phyloP scores from a whole-genome alignment of 441 rosid genomes.

The Arabidopsis hybrid region DNA sequence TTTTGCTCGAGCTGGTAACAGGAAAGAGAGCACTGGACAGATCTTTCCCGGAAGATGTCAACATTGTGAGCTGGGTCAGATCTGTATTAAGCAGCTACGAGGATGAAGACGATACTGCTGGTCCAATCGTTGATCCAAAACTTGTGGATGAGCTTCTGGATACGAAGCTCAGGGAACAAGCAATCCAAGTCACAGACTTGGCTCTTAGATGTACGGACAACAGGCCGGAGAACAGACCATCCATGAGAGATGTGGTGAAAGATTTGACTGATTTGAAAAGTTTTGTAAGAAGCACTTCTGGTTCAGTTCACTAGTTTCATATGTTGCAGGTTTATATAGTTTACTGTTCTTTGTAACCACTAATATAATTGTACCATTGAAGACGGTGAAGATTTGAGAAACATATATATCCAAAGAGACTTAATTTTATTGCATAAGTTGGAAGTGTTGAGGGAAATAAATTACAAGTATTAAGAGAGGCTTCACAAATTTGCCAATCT shows the following conservation, averaged over 20 bases:
- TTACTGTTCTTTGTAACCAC: conserved; percentile 11
- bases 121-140: conserved; percentile 51
- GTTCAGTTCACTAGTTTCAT: conserved; percentile 46
- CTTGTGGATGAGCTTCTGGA: conserved; percentile 58
- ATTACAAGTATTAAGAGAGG: conserved; percentile 26
- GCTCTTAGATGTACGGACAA: conserved; percentile 65
- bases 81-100: conserved; percentile 49
- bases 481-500: conserved; percentile 17
- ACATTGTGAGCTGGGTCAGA: conserved; percentile 62
- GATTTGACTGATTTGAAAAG: conserved; percentile 49
- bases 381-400: neutral
- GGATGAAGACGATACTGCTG: conserved; percentile 44
- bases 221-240: conserved; percentile 67
- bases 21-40: conserved; percentile 67
- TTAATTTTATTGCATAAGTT: conserved; percentile 16
- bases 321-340: conserved; percentile 10
- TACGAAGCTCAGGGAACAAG: conserved; percentile 56
- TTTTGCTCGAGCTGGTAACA: conserved; percentile 73
- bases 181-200: conserved; percentile 49
- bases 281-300: conserved; percentile 25
- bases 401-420: conserved; percentile 5
- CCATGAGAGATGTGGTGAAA: conserved; percentile 75
- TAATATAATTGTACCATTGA: conserved; percentile 14
- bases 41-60: conserved; percentile 52
- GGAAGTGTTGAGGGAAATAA: conserved; percentile 8